These are phyloP conservation scores for Hortiboletus flavorubellus DNA, from an alignment of 768 basidiomycete genomes.

Conservation along the genomic window DNA sequence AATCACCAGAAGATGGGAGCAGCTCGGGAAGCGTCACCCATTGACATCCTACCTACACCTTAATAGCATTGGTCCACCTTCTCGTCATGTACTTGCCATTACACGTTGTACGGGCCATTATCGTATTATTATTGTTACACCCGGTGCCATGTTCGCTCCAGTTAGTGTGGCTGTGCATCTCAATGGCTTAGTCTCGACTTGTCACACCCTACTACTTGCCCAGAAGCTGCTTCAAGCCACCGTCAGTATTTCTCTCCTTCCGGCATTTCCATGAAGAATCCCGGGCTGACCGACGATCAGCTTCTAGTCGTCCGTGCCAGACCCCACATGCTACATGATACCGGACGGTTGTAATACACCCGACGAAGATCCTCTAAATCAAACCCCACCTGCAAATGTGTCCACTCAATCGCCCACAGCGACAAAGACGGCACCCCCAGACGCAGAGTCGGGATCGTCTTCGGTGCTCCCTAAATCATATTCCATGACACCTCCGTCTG, in stretches of 20 bases:
- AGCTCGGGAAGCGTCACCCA: conserved; percentile 23
- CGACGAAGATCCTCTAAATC: conserved; percentile 9
- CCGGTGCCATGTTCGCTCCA: neutral
- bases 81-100: conserved; percentile 17
- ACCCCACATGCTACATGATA: conserved; percentile 31
- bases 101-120: conserved; percentile 11
- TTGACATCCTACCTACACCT: conserved; percentile 12
- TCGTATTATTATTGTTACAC: neutral
- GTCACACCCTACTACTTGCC: neutral
- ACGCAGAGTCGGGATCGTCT: conserved; percentile 5
- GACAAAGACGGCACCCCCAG: conserved; percentile 7
- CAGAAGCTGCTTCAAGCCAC: neutral
- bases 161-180: conserved; percentile 5
- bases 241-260: conserved; percentile 1
- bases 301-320: neutral
- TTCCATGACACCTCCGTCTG: conserved; percentile 10
- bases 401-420: conserved; percentile 12
- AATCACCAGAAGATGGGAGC: conserved; percentile 26
- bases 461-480: neutral
- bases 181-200: neutral
- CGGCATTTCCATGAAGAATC: neutral
- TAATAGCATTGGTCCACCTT: conserved; percentile 6
- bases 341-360: conserved; percentile 14
- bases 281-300: neutral
- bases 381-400: conserved; percentile 18